phyloP scores from a whole-genome alignment of 345 rosid genomes.

The Barbarea vulgaris region DNA sequence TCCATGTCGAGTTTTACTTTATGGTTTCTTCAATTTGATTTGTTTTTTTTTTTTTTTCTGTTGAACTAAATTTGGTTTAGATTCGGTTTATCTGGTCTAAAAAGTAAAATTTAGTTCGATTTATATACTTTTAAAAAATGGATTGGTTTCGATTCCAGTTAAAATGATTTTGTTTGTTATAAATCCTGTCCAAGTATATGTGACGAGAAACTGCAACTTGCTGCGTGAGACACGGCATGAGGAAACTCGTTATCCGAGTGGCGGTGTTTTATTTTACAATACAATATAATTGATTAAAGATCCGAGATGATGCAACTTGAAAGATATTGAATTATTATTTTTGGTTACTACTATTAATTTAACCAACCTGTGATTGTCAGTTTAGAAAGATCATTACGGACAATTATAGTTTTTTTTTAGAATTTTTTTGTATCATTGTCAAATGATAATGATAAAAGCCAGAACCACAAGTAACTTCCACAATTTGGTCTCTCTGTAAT shows the following conservation, averaged over 20 bases:
- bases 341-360: not conserved
- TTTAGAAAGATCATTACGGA: not conserved
- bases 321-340: slow-evolving; percentile 25
- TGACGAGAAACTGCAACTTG: slow-evolving; percentile 33
- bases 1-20: not conserved
- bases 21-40: not conserved
- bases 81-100: not conserved
- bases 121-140: not conserved
- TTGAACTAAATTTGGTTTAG: not conserved
- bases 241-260: slow-evolving; percentile 25
- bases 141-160: not conserved
- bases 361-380: slow-evolving; percentile 24
- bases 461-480: slow-evolving; percentile 29
- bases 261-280: slow-evolving; percentile 21
- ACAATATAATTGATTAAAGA: slow-evolving; percentile 9
- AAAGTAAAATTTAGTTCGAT: not conserved
- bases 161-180: not conserved
- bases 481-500: slow-evolving; percentile 25
- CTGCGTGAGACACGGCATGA: slow-evolving; percentile 39
- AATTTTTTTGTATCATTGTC: slow-evolving; percentile 9
- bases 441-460: slow-evolving; percentile 16
- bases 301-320: slow-evolving; percentile 30
- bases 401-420: not conserved
- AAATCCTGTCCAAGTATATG: not conserved
- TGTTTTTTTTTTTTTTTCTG: too few relatives aligned